Evolutionary conservation across 352 stramenopile species (phyloP).

Genomic region (Phytopythium kandeliae): DNA sequence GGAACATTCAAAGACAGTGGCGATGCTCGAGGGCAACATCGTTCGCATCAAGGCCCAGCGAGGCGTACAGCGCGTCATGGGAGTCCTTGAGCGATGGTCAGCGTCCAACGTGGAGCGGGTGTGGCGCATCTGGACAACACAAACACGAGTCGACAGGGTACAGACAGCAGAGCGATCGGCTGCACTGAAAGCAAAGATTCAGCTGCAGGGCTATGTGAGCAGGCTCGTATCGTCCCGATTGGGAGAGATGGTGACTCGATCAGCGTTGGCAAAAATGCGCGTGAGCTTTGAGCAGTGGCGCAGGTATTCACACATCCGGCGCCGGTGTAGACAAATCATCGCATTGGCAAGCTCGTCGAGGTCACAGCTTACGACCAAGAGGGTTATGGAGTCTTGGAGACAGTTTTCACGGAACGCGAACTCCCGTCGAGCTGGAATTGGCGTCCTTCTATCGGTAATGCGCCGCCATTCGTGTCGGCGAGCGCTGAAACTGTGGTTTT

Average conservation of each 20-base stretch:
- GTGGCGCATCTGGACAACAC: constrained; percentile 35
- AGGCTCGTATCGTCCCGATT: background rate
- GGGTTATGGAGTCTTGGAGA: constrained; percentile 11
- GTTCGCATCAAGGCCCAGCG: constrained; percentile 11
- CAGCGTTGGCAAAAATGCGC: background rate
- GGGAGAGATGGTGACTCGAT: background rate
- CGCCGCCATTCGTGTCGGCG: constrained; percentile 3
- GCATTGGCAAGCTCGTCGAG: background rate
- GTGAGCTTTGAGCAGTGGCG: constrained; percentile 11
- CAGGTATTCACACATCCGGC: constrained; percentile 1
- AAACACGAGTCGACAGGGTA: background rate
- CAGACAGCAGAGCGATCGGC: background rate
- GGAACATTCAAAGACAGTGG: constrained; percentile 15
- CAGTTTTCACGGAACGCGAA: constrained; percentile 3
- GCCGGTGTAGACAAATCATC: constrained; percentile 6
- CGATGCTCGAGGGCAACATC: constrained; percentile 17
- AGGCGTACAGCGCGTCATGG: constrained; percentile 16
- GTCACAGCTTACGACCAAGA: background rate
- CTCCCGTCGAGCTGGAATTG: background rate
- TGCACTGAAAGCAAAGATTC: background rate
- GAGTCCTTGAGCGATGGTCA: constrained; percentile 25
- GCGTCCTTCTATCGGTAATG: constrained; percentile 8
- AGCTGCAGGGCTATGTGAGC: background rate
- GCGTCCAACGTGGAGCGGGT: constrained; percentile 17
- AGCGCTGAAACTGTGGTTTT: constrained; percentile 13